These are phyloP conservation scores for Metarhizium brunneum DNA, from an alignment of 2,329 filamentous ascomycete species.

Conservation along the genomic window DNA sequence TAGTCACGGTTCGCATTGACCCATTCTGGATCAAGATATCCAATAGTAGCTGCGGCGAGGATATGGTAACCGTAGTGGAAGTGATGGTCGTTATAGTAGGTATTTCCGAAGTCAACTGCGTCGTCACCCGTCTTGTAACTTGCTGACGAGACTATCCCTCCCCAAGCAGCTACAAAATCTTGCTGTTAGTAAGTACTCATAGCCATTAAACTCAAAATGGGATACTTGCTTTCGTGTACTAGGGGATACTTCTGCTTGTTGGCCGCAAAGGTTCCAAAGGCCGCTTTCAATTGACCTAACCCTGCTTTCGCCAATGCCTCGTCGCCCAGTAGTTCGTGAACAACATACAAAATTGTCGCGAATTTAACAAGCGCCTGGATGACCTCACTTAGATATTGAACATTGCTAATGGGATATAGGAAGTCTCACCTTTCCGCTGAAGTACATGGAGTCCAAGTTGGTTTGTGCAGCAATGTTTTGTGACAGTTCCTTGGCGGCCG, in stretches of 20 bases:
- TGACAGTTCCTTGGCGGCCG: conserved; percentile 63
- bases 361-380: conserved; percentile 63
- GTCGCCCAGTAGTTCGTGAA: conserved; percentile 54
- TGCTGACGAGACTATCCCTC: conserved; percentile 69
- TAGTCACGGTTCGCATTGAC: conserved; percentile 63
- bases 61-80: conserved; percentile 86
- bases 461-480: conserved; percentile 67
- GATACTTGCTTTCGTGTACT: conserved; percentile 50
- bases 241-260: conserved; percentile 61
- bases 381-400: conserved; percentile 9
- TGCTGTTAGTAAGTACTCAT: conserved; percentile 9
- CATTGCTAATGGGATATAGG: background rate
- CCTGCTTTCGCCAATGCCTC: conserved; percentile 45
- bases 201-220: background rate
- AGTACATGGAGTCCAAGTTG: conserved; percentile 83
- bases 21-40: conserved; percentile 68
- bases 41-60: conserved; percentile 76
- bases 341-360: conserved; percentile 56
- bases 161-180: conserved; percentile 50
- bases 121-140: conserved; percentile 60
- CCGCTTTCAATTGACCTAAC: conserved; percentile 52
- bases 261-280: conserved; percentile 55
- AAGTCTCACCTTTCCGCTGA: conserved; percentile 63
- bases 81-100: conserved; percentile 69
- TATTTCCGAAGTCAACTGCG: conserved; percentile 81